A percentile compares a stretch with the other conserved stretches of the same genome.
Evolutionary conservation across 1,284 basidiomycete genomes (phyloP).

Genomic region (Cryptococcus sp.): DNA sequence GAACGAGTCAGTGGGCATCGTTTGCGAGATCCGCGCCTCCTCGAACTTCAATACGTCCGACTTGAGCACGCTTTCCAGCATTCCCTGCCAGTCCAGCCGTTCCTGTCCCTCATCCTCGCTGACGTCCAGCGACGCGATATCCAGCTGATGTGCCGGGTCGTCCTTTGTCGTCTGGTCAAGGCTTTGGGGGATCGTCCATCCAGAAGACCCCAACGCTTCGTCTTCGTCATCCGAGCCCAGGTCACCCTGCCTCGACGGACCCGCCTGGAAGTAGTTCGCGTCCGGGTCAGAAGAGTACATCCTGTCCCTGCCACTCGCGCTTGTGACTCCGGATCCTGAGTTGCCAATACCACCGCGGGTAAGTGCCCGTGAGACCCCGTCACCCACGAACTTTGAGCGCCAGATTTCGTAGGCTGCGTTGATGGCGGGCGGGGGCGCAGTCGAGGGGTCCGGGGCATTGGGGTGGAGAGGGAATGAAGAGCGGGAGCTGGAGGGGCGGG

Average conservation of each 20-base stretch:
- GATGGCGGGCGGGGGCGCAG: neutral
- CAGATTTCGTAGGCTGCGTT: slow-evolving; percentile 5
- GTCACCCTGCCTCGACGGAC: slow-evolving; percentile 3
- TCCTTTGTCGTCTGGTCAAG: neutral
- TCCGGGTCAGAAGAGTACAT: slow-evolving; percentile 14
- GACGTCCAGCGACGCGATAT: slow-evolving; percentile 7
- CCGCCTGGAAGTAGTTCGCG: slow-evolving; percentile 13
- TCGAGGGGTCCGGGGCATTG: neutral
- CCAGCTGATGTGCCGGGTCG: slow-evolving; percentile 2
- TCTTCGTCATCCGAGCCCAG: slow-evolving; percentile 16
- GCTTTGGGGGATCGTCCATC: slow-evolving; percentile 6
- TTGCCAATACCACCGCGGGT: too few relatives aligned
- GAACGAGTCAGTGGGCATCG: slow-evolving; percentile 64
- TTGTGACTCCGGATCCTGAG: too few relatives aligned
- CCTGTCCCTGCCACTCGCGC: neutral
- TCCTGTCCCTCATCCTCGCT: slow-evolving; percentile 63
- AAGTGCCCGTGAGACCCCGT: too few relatives aligned
- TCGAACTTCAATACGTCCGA: slow-evolving; percentile 92
- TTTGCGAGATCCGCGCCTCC: slow-evolving; percentile 76
- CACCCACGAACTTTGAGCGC: neutral
- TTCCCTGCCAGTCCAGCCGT: slow-evolving; percentile 88
- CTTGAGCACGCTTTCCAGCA: slow-evolving; percentile 84
- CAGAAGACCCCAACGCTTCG: slow-evolving; percentile 7
- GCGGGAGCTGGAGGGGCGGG: slow-evolving; percentile 2
- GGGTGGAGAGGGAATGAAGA: neutral